A percentile compares a stretch with the other conserved stretches of the same genome.
These are phyloP conservation scores for Circinella minor DNA, from an alignment of 371 early-diverging fungal species.

Conservation along the genomic window DNA sequence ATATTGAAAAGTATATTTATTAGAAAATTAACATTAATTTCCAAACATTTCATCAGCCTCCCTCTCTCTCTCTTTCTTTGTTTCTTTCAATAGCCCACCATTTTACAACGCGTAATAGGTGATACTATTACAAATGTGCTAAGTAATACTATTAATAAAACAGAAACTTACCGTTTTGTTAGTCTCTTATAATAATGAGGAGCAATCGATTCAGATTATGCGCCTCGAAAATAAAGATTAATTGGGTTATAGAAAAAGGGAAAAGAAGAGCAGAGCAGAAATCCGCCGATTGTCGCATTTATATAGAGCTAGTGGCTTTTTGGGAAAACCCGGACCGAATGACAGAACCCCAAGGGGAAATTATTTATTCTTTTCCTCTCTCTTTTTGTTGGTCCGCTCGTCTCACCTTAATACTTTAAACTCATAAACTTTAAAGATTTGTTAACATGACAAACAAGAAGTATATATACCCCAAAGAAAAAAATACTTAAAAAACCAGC, in stretches of 20 bases:
- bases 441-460: no score
- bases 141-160: neutral
- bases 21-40: neutral
- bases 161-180: slow-evolving; percentile 3
- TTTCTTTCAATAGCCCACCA: no score
- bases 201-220: neutral
- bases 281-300: neutral
- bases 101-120: neutral
- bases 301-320: neutral
- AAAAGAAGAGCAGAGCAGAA: neutral
- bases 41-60: neutral
- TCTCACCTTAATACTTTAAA: no score
- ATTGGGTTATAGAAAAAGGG: neutral
- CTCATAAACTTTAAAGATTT: no score
- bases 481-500: no score
- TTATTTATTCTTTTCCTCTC: neutral
- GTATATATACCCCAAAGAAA: no score
- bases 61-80: no score
- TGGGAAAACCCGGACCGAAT: neutral
- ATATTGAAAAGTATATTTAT: no score
- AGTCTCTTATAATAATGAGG: slow-evolving; percentile 6
- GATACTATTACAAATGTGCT: neutral
- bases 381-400: neutral
- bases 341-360: slow-evolving; percentile 1
- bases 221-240: neutral